A percentile compares a stretch with the other conserved stretches of the same genome.
Conservation (phyloP, 1,284 basidiomycete species). For the Cryptococcus hybrid region DNA sequence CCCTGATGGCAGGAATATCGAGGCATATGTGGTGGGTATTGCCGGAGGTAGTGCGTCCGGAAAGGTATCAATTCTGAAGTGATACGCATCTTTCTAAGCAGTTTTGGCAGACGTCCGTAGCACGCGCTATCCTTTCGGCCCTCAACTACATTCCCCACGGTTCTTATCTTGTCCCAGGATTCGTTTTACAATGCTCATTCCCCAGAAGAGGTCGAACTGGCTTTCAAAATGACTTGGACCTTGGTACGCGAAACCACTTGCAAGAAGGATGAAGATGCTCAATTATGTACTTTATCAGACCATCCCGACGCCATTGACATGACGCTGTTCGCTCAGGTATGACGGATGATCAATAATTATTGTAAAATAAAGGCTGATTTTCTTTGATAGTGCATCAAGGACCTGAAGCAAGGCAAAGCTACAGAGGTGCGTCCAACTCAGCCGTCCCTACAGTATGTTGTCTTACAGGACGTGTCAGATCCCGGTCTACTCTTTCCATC, state of each 20-base stretch:
- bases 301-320: slow-evolving; percentile 93
- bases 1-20: slow-evolving; percentile 64
- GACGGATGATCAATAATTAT: not conserved
- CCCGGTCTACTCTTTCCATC: slow-evolving; percentile 88
- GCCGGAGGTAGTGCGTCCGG: slow-evolving; percentile 93
- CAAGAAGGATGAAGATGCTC: not conserved
- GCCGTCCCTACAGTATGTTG: too few species aligned
- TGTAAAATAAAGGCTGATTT: too few species aligned
- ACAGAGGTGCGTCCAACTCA: slow-evolving; percentile 39
- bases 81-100: not conserved
- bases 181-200: slow-evolving; percentile 86
- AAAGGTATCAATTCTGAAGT: slow-evolving; percentile 59
- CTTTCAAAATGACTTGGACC: slow-evolving; percentile 82
- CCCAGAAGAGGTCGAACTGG: slow-evolving; percentile 72
- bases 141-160: slow-evolving; percentile 82
- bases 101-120: slow-evolving; percentile 76
- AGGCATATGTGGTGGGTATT: slow-evolving; percentile 88
- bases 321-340: slow-evolving; percentile 73
- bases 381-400: slow-evolving; percentile 65
- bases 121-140: slow-evolving; percentile 75
- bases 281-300: slow-evolving; percentile 52
- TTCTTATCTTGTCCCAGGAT: slow-evolving; percentile 81
- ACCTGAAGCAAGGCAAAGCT: slow-evolving; percentile 72
- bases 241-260: slow-evolving; percentile 47
- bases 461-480: slow-evolving; percentile 52